Evolutionary conservation across 2,329 filamentous ascomycete species (phyloP).

Genomic region (Madurella mycetomatis): DNA sequence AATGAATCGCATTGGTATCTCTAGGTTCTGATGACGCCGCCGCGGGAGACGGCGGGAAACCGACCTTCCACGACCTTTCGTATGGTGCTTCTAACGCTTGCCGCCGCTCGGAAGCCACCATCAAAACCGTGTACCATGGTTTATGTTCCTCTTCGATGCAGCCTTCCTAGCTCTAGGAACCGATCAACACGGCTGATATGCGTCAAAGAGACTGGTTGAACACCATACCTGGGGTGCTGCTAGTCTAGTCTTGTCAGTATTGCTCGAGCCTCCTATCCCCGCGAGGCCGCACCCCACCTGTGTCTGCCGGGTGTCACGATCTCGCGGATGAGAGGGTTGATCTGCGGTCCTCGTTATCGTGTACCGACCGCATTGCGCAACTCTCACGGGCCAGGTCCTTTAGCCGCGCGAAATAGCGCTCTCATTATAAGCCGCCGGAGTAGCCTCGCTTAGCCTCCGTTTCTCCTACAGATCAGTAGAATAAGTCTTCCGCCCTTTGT

Average conservation of each 20-base stretch:
- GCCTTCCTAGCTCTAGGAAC: neutral
- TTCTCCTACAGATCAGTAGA: constrained; percentile 46
- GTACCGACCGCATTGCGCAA: too few species aligned
- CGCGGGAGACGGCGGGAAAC: neutral
- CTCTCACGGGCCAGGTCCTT: neutral
- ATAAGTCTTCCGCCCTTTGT: constrained; percentile 69
- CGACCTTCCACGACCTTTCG: neutral
- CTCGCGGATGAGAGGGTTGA: neutral
- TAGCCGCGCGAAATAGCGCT: neutral
- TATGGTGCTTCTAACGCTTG: neutral
- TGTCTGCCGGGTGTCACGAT: neutral
- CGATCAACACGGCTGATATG: constrained; percentile 1
- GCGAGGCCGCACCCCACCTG: neutral
- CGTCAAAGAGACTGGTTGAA: neutral
- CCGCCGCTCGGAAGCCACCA: neutral
- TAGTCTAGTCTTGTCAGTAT: neutral
- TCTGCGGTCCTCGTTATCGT: neutral
- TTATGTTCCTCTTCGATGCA: neutral
- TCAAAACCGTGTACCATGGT: neutral
- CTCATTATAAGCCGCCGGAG: neutral
- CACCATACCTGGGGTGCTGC: constrained; percentile 3
- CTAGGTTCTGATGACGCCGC: neutral
- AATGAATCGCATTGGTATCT: neutral
- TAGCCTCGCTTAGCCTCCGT: neutral
- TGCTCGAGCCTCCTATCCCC: too few species aligned